These are phyloP conservation scores for Vitis hybrid DNA, from an alignment of 177 flowering plant species.

Conservation along the genomic window DNA sequence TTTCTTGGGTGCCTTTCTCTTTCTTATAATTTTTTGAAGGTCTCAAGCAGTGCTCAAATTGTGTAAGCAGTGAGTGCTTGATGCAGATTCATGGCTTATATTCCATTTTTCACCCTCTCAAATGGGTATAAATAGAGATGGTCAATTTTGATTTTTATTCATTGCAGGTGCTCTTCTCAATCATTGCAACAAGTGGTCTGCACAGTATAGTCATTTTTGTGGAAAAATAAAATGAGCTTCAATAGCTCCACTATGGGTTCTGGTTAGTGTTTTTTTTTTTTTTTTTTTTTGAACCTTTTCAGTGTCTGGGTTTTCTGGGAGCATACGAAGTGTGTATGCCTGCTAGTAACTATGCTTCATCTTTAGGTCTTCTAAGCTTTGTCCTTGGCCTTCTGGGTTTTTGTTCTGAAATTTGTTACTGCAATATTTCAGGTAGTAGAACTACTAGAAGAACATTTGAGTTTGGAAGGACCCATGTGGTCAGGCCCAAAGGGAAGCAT, in stretches of 20 bases:
- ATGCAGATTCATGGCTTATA: conserved; percentile 26
- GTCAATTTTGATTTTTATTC: conserved; percentile 24
- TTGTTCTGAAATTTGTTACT: neutral
- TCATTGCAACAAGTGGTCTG: conserved; percentile 17
- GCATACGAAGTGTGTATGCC: too few species aligned
- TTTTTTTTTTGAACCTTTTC: neutral
- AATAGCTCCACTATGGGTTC: conserved; percentile 31
- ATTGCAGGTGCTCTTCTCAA: conserved; percentile 29
- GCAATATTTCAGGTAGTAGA: conserved; percentile 34
- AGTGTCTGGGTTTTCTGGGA: too few species aligned
- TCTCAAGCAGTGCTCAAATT: conserved; percentile 16
- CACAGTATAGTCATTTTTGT: conserved; percentile 9
- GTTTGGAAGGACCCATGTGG: conserved; percentile 56
- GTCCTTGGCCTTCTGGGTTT: neutral
- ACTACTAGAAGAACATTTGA: conserved; percentile 43
- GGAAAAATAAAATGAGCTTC: conserved; percentile 33
- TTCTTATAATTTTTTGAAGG: conserved; percentile 14
- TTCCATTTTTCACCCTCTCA: conserved; percentile 23
- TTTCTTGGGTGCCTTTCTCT: conserved; percentile 1
- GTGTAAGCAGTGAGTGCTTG: conserved; percentile 7
- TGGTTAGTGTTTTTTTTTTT: conserved; percentile 27
- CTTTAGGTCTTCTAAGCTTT: neutral
- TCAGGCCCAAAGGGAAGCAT: conserved; percentile 66
- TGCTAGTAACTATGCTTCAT: neutral
- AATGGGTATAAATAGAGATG: conserved; percentile 38